Evolutionary conservation across 495 filamentous ascomycete species (phyloP), one percentile per base, ranked within the genome.

Genomic region (Neurospora tetraspora): DNA sequence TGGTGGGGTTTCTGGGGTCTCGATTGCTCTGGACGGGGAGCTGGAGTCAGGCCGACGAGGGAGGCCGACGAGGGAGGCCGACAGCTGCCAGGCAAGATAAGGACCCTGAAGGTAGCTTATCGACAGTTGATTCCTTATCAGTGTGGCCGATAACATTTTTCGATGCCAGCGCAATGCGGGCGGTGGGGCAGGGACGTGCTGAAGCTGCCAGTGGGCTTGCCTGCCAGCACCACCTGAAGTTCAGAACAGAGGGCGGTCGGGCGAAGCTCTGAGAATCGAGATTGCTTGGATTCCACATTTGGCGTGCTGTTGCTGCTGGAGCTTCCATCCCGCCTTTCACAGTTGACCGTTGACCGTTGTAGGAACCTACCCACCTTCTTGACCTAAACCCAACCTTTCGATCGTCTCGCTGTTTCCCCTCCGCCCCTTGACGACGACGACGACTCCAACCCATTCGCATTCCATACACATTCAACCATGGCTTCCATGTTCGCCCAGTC

Each of bases 401-500:
- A 68, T 71, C 65, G 53, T n/a, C n/a, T n/a, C n/a, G 34, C 69
- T 45, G 47, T 38, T 69, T 39, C 39, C 20, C 65, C 36, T 43
- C 42, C 43, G 53, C 36, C 59, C 71, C 36, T 59, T 61, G 68
- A 42, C 65, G 45, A 69, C 43, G 71, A 27, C 43, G 40, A 69
- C 43, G 71, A 31, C 59, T 27, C 8, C 53, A 12, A 12, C 27
- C 14, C 53, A 31, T 36, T 65, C 53, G 53, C 53, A 65, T 34
- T 65, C 39, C 20, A 71, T 16, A 71, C 68, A n/a, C 61, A 72
- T 40, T 11, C 36, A 27, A 86, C 76, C 71, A 97, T 97, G 94
- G 88, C 91, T 81, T 91, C 91, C 77, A 91, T 97, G 79, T 97
- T 97, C 78, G 92, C 94, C 83, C 91, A 93, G 79, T 89, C 92